Conservation (phyloP, 2,329 filamentous ascomycete genomes). For the Corinectria fuckeliana region DNA sequence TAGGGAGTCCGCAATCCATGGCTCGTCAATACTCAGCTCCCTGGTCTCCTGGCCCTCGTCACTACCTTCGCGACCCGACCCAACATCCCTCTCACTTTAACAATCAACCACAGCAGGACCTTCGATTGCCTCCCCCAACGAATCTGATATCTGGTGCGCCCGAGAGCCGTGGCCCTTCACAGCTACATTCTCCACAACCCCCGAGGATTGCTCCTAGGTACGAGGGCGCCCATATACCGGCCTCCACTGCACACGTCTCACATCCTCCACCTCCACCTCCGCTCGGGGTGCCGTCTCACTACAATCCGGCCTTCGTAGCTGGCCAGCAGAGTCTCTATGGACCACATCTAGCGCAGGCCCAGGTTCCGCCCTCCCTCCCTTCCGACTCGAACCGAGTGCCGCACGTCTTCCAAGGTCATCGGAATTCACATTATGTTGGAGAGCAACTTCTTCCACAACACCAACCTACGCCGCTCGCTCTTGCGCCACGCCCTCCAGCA, state of each 20-base stretch:
- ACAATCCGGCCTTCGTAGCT: constrained; percentile 3
- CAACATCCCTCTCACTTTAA: constrained; percentile 32
- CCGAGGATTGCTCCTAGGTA: constrained; percentile 18
- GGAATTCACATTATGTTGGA: constrained; percentile 8
- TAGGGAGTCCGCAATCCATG: constrained; percentile 33
- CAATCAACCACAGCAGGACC: constrained; percentile 37
- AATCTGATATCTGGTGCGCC: constrained; percentile 31
- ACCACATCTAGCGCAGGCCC: constrained; percentile 10
- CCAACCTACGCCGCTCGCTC: constrained; percentile 6
- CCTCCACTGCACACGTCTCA: constrained; percentile 24
- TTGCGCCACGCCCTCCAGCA: constrained; percentile 14
- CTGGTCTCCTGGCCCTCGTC: constrained; percentile 30
- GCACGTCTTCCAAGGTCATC: constrained; percentile 20
- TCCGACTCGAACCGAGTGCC: neutral
- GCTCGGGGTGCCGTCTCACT: constrained; percentile 14
- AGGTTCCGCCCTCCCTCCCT: constrained; percentile 8
- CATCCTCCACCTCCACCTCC: constrained; percentile 22
- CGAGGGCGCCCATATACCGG: constrained; percentile 21
- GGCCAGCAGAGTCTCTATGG: constrained; percentile 21
- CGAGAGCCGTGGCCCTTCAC: constrained; percentile 20
- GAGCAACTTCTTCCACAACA: constrained; percentile 11
- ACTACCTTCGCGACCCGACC: constrained; percentile 26
- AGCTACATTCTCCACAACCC: constrained; percentile 20
- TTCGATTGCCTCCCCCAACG: constrained; percentile 37
- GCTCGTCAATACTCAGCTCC: constrained; percentile 31